Conservation (phyloP, 805 yeast genomes). For the Lipomyces yamadae region DNA sequence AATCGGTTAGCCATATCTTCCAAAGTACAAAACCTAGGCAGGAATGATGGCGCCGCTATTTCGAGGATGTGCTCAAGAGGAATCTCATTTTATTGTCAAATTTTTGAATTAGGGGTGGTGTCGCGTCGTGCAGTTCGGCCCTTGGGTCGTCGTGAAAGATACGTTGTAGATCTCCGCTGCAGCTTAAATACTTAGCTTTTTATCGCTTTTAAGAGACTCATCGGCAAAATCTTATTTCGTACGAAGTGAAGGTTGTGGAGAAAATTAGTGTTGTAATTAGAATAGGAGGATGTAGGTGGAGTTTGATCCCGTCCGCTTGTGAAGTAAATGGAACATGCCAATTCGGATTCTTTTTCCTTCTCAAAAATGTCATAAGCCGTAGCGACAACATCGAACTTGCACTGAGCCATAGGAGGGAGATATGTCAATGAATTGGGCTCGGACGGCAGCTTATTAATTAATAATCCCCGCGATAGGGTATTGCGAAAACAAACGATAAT, state of each 20-base stretch:
- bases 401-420: no score
- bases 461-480: no score
- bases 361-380: no score
- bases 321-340: not conserved
- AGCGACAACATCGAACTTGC: no score
- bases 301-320: not conserved
- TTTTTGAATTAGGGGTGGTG: not conserved
- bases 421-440: no score
- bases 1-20: not conserved
- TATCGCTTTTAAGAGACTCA: not conserved
- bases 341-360: no score
- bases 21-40: constrained; percentile 3
- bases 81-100: not conserved
- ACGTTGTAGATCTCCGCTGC: constrained; percentile 1
- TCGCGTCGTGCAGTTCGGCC: not conserved
- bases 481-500: no score
- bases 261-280: not conserved
- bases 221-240: not conserved
- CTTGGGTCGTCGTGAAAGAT: not conserved
- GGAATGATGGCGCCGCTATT: constrained; percentile 8
- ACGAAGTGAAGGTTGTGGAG: not conserved
- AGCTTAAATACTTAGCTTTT: not conserved
- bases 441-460: no score
- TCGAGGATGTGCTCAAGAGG: constrained; percentile 7
- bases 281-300: not conserved